A percentile compares a stretch with the other conserved stretches of the same genome.
Evolutionary conservation across 2,329 filamentous ascomycete species (phyloP).

Genomic region (Nakataea oryzae): DNA sequence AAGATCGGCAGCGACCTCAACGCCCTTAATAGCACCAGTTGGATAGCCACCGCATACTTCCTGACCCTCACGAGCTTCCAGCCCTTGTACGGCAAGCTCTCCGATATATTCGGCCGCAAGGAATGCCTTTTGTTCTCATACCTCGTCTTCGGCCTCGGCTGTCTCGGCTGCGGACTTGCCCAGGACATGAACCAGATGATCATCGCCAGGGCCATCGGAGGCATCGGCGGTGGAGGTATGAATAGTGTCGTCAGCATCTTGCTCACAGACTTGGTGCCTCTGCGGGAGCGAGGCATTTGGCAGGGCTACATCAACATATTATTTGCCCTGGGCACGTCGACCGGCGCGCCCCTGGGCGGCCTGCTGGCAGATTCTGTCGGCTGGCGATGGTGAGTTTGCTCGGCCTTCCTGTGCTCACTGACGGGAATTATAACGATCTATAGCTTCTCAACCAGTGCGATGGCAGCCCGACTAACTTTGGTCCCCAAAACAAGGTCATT

Average conservation of each 20-base stretch:
- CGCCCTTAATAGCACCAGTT: slow-evolving; percentile 63
- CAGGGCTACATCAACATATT: slow-evolving; percentile 66
- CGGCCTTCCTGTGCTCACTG: slow-evolving; percentile 5
- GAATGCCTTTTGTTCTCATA: slow-evolving; percentile 50
- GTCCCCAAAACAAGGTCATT: slow-evolving; percentile 45
- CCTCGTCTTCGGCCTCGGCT: slow-evolving; percentile 20
- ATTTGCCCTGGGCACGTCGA: slow-evolving; percentile 56
- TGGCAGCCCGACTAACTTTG: slow-evolving; percentile 1
- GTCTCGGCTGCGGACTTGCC: slow-evolving; percentile 42
- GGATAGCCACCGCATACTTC: slow-evolving; percentile 61
- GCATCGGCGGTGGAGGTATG: slow-evolving; percentile 62
- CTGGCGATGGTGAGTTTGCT: slow-evolving; percentile 54
- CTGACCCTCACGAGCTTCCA: slow-evolving; percentile 67
- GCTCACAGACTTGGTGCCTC: slow-evolving; percentile 58
- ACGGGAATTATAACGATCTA: too few species aligned
- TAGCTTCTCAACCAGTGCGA: too few species aligned
- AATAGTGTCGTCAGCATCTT: slow-evolving; percentile 59
- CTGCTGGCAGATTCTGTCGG: slow-evolving; percentile 62
- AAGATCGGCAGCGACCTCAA: slow-evolving; percentile 67
- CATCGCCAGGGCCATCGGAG: slow-evolving; percentile 31
- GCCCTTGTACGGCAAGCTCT: slow-evolving; percentile 46
- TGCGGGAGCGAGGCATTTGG: slow-evolving; percentile 62
- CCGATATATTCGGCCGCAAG: slow-evolving; percentile 56
- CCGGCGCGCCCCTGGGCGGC: slow-evolving; percentile 55
- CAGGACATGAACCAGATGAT: slow-evolving; percentile 32